These are phyloP conservation scores for Dendrothele bispora DNA, from an alignment of 768 basidiomycete genomes.

Conservation along the genomic window DNA sequence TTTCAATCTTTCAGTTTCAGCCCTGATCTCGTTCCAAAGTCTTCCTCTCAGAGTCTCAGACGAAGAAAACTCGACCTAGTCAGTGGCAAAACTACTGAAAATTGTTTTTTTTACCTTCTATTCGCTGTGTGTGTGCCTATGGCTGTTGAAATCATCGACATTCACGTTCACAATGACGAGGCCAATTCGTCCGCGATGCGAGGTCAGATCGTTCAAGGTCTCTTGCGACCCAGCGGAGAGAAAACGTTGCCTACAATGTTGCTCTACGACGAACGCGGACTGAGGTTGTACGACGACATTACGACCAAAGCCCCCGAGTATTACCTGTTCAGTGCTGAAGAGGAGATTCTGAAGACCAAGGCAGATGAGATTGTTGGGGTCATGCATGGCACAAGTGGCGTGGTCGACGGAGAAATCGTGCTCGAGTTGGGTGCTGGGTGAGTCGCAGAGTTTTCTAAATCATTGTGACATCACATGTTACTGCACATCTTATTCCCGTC, in stretches of 20 bases:
- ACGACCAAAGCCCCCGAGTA: slow-evolving; percentile 81
- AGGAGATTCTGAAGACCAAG: slow-evolving; percentile 74
- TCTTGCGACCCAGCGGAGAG: slow-evolving; percentile 50
- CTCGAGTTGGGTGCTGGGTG: slow-evolving; percentile 96
- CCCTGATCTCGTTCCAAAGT: too few species aligned
- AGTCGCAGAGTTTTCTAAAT: slow-evolving; percentile 31
- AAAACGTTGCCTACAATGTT: slow-evolving; percentile 79
- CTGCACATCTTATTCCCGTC: too few species aligned
- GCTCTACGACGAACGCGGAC: slow-evolving; percentile 83
- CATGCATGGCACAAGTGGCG: slow-evolving; percentile 54
- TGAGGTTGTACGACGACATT: slow-evolving; percentile 84
- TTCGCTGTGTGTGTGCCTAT: too few species aligned
- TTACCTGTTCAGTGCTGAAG: slow-evolving; percentile 88
- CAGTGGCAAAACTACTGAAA: too few species aligned
- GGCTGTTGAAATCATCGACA: slow-evolving; percentile 51
- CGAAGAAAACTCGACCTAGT: too few species aligned
- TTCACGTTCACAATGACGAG: slow-evolving; percentile 38
- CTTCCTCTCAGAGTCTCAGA: too few species aligned
- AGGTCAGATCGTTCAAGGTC: slow-evolving; percentile 52
- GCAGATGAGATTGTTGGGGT: slow-evolving; percentile 71
- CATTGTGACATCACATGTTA: background rate
- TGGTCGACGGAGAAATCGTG: slow-evolving; percentile 53
- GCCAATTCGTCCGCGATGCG: slow-evolving; percentile 36
- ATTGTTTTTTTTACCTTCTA: too few species aligned
- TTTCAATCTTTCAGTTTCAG: too few species aligned